Evolutionary conservation across 441 rosid species (phyloP).

Genomic region (Populus trichocarpa): DNA sequence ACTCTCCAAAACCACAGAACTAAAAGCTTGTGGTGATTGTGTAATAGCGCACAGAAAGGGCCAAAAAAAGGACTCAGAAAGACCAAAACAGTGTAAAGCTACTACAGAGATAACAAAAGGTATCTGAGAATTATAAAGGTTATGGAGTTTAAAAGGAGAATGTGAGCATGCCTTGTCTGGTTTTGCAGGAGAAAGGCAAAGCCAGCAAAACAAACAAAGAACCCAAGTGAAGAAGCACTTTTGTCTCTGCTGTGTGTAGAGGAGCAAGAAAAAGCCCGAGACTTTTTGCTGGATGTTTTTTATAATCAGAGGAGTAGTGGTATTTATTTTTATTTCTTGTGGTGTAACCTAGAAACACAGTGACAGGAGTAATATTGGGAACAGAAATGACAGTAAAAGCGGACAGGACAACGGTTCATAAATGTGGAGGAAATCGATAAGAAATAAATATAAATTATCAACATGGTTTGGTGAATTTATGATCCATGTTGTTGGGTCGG

Average conservation of each 20-base stretch:
- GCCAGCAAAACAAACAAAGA: constrained; percentile 39
- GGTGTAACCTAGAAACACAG: constrained; percentile 5
- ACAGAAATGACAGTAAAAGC: constrained; percentile 20
- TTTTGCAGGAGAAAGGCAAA: constrained; percentile 33
- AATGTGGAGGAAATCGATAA: constrained; percentile 29
- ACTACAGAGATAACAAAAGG: background rate
- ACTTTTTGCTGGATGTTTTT: constrained; percentile 5
- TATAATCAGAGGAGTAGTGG: background rate
- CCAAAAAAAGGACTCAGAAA: constrained; percentile 17
- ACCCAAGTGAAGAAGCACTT: constrained; percentile 35
- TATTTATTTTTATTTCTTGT: background rate
- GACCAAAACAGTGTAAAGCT: constrained; percentile 21
- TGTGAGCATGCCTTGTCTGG: constrained; percentile 32
- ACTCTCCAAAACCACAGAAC: background rate
- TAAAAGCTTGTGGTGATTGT: background rate
- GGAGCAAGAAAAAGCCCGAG: constrained; percentile 22
- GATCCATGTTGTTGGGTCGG: constrained; percentile 25
- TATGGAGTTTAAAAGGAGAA: constrained; percentile 20
- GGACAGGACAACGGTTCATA: constrained; percentile 33
- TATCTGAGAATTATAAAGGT: constrained; percentile 8
- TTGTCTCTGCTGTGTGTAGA: constrained; percentile 25
- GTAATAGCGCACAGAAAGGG: constrained; percentile 27
- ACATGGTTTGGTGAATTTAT: constrained; percentile 33
- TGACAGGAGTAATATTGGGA: constrained; percentile 4
- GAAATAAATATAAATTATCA: constrained; percentile 1